Evolutionary conservation across 2,329 filamentous ascomycete species (phyloP).

Genomic region (Fusarium odoratissimum): DNA sequence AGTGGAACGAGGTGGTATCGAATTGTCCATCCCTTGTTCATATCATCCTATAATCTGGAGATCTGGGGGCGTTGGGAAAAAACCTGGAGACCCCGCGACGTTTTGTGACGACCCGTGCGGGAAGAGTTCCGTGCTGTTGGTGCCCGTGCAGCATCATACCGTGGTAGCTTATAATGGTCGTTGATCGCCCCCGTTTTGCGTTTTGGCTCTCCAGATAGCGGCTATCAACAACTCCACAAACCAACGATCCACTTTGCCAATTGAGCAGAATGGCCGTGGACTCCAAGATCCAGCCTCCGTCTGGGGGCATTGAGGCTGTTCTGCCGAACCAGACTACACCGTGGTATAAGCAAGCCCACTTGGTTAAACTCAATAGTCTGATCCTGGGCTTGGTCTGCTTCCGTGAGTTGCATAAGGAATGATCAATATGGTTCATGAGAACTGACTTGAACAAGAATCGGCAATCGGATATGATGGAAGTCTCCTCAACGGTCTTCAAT

Average conservation of each 20-base stretch:
- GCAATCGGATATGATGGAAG: slow-evolving; percentile 19
- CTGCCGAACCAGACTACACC: slow-evolving; percentile 7
- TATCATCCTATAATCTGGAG: slow-evolving; percentile 11
- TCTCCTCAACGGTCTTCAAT: slow-evolving; percentile 14
- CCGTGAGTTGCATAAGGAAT: not conserved
- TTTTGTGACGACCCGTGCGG: not conserved
- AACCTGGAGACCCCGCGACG: slow-evolving; percentile 24
- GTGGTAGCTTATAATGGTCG: not conserved
- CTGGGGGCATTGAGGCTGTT: not conserved
- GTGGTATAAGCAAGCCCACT: slow-evolving; percentile 15
- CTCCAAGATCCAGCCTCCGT: not conserved
- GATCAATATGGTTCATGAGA: accelerated
- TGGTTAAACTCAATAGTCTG: slow-evolving; percentile 6
- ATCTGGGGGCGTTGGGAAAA: not conserved
- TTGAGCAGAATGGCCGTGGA: not conserved
- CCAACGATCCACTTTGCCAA: not conserved
- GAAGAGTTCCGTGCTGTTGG: not conserved
- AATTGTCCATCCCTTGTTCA: not conserved
- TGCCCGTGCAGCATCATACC: not conserved
- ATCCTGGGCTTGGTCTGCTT: slow-evolving; percentile 19
- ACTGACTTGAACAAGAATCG: not conserved
- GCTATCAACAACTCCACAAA: not conserved
- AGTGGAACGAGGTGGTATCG: slow-evolving; percentile 7
- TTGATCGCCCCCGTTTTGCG: not conserved
- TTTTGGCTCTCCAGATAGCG: not conserved